Evolutionary conservation across 805 yeast species (phyloP), one percentile per base, ranked within the genome.

Genomic region (Ogataea pini): DNA sequence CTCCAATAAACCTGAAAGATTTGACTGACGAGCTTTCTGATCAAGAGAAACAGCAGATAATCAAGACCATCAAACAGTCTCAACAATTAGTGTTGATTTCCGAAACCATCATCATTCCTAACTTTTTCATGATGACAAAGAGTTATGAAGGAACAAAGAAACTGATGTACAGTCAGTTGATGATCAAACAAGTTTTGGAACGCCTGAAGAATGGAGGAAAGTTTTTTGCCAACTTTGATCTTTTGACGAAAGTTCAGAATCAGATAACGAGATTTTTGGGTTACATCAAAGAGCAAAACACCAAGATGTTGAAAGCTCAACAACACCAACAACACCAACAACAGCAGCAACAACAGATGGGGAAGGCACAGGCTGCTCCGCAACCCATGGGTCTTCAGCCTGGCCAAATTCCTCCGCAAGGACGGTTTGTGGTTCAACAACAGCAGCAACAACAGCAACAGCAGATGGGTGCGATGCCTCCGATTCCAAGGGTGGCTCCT

Each of bases 251-350:
- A 65, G 76, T 89, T 47, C 81, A 84, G 51, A 70, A 74, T 40
- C 95, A 89, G 58, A 82, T 87, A 48, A 86, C 83, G 47, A 80
- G 83, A 61, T 89, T 85, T 61, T 82, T 86, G 69, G 81, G 80
- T 44, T 86, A 80, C 64, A 89, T 89, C 54, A 80, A 82, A 50
- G 88, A 85, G 29, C 88, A 66, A 32, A 64, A 63, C 48, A 47
- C 57, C 29, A 61, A 61, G 46, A 50, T 61, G 42, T 36, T 57
- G 29, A 63, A 67, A 22, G 54, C 64, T 6, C 58, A 53, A 47
- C 55, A 49, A 36, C 63, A 52, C 32, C 59, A 46, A 25, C 60
- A 54, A 43, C 61, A 27, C 28, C 27, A 25, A 40, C 60, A 57
- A 25, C 57, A 51, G 24, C 41, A 33, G 18, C 46, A 34, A 19